Percentiles rank a stretch among this genome's conserved stretches.
Evolutionary conservation across 768 basidiomycete genomes (phyloP).

Genomic region (Butyriboletus loyo): DNA sequence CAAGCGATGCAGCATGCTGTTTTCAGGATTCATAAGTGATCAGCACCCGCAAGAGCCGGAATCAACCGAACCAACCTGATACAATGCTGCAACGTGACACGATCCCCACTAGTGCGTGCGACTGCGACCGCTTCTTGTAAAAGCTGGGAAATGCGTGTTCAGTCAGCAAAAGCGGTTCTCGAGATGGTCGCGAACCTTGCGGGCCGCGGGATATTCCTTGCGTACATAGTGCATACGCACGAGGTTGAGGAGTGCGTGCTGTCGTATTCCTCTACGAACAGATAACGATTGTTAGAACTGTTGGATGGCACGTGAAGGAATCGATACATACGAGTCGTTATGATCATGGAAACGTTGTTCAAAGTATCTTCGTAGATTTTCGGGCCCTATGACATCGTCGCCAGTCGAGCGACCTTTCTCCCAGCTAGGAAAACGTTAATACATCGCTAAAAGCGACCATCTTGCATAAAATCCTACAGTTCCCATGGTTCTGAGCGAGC

Average conservation of each 20-base stretch:
- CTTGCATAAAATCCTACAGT: constrained; percentile 40
- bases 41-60: neutral
- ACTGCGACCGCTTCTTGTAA: constrained; percentile 75
- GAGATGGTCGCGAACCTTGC: constrained; percentile 45
- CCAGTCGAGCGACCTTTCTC: constrained; percentile 62
- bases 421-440: constrained; percentile 45
- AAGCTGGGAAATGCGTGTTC: constrained; percentile 41
- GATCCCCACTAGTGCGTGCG: constrained; percentile 72
- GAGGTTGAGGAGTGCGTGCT: constrained; percentile 75
- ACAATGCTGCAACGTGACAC: constrained; percentile 72
- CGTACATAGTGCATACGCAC: constrained; percentile 75
- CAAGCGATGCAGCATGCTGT: constrained; percentile 70
- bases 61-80: constrained; percentile 50
- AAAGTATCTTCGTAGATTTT: constrained; percentile 74
- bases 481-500: constrained; percentile 60
- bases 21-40: constrained; percentile 12
- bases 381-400: constrained; percentile 66
- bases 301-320: neutral
- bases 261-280: constrained; percentile 62
- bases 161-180: neutral
- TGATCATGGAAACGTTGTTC: constrained; percentile 82
- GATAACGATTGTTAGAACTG: neutral
- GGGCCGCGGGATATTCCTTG: constrained; percentile 64
- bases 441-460: neutral
- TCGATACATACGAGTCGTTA: constrained; percentile 67